Base-by-base conservation (phyloP, 257 asterid species). In the Jacaranda mimosifolia region DNA sequence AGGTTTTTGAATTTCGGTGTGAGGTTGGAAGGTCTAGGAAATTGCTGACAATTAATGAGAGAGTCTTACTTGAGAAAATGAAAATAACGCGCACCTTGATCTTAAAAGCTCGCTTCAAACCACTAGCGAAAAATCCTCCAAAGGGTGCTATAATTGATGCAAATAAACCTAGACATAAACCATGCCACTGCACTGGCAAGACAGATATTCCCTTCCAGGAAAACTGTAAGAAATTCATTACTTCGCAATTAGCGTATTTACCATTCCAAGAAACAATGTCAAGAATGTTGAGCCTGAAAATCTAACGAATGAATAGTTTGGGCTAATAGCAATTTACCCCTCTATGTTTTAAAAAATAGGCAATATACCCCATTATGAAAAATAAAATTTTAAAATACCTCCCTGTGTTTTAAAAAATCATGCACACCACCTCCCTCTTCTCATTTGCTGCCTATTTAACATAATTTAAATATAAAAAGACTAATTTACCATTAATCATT, bases 71-170 rank as follows among this genome's bases (percentile, higher is more conserved):
- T 63, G 11, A 69, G 45, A 39, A 14, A 43, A 38, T 18, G 35
- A 46, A 14, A 67, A 56, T 63, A 43, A 39, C 62, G 39, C 17
- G 14, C 81, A 91, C 97, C 95, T 94, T 91, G 76, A 94, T 90
- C 86, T 94, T 91, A 79, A 94, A 91, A 57, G 98, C 97, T 81
- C 97, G 85, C 83, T 94, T 94, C 78, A 94, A 87, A 59, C 98
- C 97, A 81, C 98, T 94, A 6, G 97, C 98, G 19, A 94, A 94
- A 80, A 91, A 94, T 18, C 98, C 98, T 82, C 98, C 98, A 75
- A 94, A 94, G 11, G 98, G 98, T 56, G 98, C 98, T 15, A 94
- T 91, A 40, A 91, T 86, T 55, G 98, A 94, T 72, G 98, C 92
- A 76, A 94, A 94, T 71, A 94, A 80, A 53, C 98, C 97, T 52